Base-by-base conservation (phyloP, 768 basidiomycete species). In the Kwoniella botswanensis region DNA sequence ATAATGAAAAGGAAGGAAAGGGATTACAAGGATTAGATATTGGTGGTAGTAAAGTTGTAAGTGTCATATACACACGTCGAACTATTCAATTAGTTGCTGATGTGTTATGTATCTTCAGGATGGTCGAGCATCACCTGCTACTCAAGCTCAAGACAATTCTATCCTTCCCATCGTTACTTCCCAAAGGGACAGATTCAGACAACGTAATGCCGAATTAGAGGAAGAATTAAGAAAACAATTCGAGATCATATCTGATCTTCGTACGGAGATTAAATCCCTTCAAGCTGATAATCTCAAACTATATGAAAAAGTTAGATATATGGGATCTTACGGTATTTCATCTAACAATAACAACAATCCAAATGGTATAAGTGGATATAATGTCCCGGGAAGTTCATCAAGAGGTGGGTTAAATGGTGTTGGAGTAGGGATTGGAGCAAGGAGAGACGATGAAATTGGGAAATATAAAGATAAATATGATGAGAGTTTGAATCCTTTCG, bases 161-260 rank as follows among this genome's bases (percentile, higher is more conserved):
- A 98, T 98, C 76, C 85, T 99, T n/a, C 97, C 96, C 2, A 98
- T 99, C 74, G 97, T 98, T 52, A 98, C 97, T 1, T 92, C 92
- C 78, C 97, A 99, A 81, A 88, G 97, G 68, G 97, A 99, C 81
- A 88, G 96, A n/a, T 99, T 98, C 88, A 87, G 96, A 62, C 93
- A 95, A 82, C 90, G 97, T 21, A 98, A 98, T 81, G 92, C 93
- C 21, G 97, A 99, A 79, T 88, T 99, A 17, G 96, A 99, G 85
- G 96, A 98, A 92, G 94, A 99, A 85, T 88, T 98, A 4, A 91
- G 94, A 59, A 94, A 92, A 76, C 97, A 98, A 84, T 96, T 92
- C 86, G 93, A 94, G 71, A 88, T 90, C 68, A 95, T 98, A 70
- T 93, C 94, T 0, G 95, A 97, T 78, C 86, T 98, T n/a, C 90